Conservation (phyloP, 805 yeast genomes). For the Candida loeiensis region DNA sequence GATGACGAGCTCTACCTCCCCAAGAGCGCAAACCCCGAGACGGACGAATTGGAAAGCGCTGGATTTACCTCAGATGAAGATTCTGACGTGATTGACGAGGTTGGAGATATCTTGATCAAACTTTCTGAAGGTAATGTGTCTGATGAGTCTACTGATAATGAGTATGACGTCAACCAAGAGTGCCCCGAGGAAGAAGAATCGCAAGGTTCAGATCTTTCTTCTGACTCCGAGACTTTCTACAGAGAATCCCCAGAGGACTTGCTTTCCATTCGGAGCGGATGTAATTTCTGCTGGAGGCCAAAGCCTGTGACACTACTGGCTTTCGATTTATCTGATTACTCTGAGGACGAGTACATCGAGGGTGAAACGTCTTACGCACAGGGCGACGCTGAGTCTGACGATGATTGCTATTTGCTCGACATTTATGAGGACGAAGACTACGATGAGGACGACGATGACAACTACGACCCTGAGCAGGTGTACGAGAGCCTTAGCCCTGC, state of each 20-base stretch:
- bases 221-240: background rate
- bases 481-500: no score
- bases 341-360: background rate
- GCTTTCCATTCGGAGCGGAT: background rate
- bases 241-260: background rate
- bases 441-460: background rate
- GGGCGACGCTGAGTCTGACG: background rate
- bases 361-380: background rate
- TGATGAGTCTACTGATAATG: constrained; percentile 3
- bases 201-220: background rate
- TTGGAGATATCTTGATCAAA: background rate
- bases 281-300: background rate
- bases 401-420: constrained; percentile 1
- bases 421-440: background rate
- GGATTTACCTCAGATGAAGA: background rate
- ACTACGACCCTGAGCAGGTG: background rate
- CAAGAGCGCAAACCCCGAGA: no score
- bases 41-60: no score
- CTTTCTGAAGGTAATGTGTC: background rate
- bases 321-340: background rate
- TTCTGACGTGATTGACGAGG: background rate
- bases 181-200: background rate
- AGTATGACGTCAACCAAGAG: constrained; percentile 2
- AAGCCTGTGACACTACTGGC: background rate
- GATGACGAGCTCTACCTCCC: no score